These are phyloP conservation scores for Fraxinus sp. DNA, from an alignment of 305 asterid species.

Conservation along the genomic window DNA sequence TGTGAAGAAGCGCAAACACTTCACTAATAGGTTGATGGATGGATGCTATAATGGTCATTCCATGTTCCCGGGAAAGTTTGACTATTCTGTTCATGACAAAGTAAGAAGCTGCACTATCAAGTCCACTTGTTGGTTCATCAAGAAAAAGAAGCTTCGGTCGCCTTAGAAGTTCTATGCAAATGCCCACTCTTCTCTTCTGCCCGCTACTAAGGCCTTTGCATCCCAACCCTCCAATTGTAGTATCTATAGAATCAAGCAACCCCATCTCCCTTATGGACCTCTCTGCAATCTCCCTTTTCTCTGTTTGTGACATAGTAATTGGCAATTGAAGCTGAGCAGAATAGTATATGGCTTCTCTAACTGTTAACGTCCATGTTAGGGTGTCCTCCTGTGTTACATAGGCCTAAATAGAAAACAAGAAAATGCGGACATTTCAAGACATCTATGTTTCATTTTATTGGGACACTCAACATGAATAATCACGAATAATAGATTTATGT, in stretches of 20 bases:
- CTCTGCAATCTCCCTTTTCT: constrained; percentile 48
- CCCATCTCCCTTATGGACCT: constrained; percentile 53
- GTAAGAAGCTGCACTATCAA: constrained; percentile 60
- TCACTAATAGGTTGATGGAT: constrained; percentile 58
- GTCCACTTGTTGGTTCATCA: constrained; percentile 62
- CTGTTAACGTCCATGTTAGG: constrained; percentile 56
- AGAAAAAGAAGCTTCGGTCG: constrained; percentile 54
- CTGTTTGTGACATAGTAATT: constrained; percentile 33
- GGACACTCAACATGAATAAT: not conserved
- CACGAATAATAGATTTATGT: not conserved
- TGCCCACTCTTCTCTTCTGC: constrained; percentile 55
- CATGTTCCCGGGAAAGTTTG: constrained; percentile 36
- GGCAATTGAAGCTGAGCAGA: constrained; percentile 60
- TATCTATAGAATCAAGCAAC: constrained; percentile 45
- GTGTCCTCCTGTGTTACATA: constrained; percentile 59
- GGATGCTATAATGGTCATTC: constrained; percentile 50
- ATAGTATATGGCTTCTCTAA: constrained; percentile 54
- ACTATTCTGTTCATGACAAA: constrained; percentile 47
- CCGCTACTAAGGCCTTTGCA: constrained; percentile 55
- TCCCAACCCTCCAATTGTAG: constrained; percentile 54
- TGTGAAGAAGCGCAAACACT: constrained; percentile 47
- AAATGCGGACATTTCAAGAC: not conserved
- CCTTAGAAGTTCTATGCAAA: constrained; percentile 50
- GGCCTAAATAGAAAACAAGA: constrained; percentile 28
- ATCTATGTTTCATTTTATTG: not conserved